These are phyloP conservation scores for Neurospora sp. DNA, from an alignment of 495 filamentous ascomycete genomes.

Conservation along the genomic window DNA sequence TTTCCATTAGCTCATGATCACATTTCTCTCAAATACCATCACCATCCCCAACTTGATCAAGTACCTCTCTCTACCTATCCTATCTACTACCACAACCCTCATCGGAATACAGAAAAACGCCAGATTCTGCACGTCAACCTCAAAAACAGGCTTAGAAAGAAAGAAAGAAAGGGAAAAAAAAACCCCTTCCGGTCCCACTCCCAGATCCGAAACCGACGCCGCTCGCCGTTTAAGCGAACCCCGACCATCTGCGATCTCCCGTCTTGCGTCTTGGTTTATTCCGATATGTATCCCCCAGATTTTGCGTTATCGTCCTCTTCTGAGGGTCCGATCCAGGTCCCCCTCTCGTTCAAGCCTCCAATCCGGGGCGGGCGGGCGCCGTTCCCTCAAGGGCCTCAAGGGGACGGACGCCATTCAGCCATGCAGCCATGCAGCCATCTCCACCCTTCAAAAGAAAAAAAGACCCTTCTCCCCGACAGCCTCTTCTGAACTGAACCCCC, in stretches of 20 bases:
- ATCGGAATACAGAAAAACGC: background rate
- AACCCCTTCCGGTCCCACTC: background rate
- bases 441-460: background rate
- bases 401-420: background rate
- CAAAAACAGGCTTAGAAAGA: background rate
- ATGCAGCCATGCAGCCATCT: background rate
- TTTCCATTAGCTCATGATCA: background rate
- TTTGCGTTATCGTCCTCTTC: background rate
- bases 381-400: background rate
- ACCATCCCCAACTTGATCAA: background rate
- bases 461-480: background rate
- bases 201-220: background rate
- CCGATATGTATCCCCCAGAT: background rate
- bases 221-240: background rate
- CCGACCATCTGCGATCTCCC: background rate
- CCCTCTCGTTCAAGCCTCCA: background rate
- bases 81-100: background rate
- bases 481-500: background rate
- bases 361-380: background rate
- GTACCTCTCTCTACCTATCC: background rate
- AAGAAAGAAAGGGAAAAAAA: background rate
- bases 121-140: background rate
- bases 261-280: background rate
- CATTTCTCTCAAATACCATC: background rate
- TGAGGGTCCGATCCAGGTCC: background rate